Evolutionary conservation across 2,329 filamentous ascomycete species (phyloP).

Genomic region (Tolypocladium guangdongense): DNA sequence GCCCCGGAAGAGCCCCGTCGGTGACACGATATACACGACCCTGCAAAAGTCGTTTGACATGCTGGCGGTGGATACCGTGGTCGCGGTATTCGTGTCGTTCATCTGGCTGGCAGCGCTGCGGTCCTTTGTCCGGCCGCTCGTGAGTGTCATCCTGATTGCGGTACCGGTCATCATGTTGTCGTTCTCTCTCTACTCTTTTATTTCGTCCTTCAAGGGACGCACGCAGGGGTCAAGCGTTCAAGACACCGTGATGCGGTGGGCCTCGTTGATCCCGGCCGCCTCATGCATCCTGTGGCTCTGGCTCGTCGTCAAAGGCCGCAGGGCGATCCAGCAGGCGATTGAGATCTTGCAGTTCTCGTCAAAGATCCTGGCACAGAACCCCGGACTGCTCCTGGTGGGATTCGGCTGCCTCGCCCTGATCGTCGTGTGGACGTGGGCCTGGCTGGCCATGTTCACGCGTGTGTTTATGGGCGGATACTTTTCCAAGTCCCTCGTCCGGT

Average conservation of each 20-base stretch:
- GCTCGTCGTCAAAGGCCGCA: conserved; percentile 68
- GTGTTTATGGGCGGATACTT: conserved; percentile 91
- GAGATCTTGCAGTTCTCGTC: conserved; percentile 88
- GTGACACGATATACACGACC: conserved; percentile 90
- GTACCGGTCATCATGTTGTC: conserved; percentile 80
- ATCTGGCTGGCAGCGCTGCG: conserved; percentile 83
- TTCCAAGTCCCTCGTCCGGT: conserved; percentile 47
- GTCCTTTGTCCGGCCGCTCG: conserved; percentile 77
- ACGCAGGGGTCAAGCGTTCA: conserved; percentile 71
- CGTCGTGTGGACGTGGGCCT: conserved; percentile 87
- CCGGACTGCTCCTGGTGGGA: conserved; percentile 73
- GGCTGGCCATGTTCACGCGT: conserved; percentile 92
- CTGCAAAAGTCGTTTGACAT: conserved; percentile 80
- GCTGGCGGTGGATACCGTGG: conserved; percentile 79
- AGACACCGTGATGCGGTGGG: conserved; percentile 80
- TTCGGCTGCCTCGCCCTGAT: conserved; percentile 65
- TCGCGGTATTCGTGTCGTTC: conserved; percentile 79
- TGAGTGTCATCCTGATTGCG: conserved; percentile 68
- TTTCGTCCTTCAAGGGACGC: conserved; percentile 74
- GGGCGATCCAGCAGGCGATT: conserved; percentile 71
- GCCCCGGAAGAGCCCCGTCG: conserved; percentile 58
- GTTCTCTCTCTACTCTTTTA: conserved; percentile 83
- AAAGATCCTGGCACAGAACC: conserved; percentile 74
- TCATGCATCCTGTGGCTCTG: conserved; percentile 73
- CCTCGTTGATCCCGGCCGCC: conserved; percentile 64